Conservation (phyloP, 179 eudicot genomes). For the Spergularia azorica region DNA sequence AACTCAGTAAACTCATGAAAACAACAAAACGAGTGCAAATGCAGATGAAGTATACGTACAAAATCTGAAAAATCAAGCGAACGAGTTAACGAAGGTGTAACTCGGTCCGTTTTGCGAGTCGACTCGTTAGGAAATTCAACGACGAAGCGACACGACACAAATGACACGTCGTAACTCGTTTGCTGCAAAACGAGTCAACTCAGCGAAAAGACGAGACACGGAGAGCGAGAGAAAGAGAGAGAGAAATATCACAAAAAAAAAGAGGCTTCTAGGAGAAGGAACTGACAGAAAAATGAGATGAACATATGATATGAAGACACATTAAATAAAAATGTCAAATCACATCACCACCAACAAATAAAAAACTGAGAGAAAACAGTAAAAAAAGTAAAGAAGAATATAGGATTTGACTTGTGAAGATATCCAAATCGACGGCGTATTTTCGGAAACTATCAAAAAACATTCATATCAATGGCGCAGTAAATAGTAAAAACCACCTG, state of each 20-base stretch:
- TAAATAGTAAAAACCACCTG: not conserved
- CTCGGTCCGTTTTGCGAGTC: too few relatives aligned
- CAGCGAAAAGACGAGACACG: not conserved
- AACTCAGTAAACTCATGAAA: too few relatives aligned
- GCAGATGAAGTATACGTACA: too few relatives aligned
- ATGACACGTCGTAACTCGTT: not conserved
- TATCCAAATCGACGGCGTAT: conserved; percentile 24
- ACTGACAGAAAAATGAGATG: not conserved
- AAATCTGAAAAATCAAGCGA: too few relatives aligned
- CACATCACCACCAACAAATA: conserved; percentile 7
- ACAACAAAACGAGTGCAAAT: too few relatives aligned
- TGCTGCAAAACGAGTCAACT: not conserved
- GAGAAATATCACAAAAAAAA: not conserved
- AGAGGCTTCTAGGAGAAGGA: conserved; percentile 10
- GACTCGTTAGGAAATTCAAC: too few relatives aligned
- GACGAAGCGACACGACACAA: too few relatives aligned
- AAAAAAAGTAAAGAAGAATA: conserved; percentile 4
- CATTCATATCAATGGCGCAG: not conserved
- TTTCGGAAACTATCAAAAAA: conserved; percentile 15
- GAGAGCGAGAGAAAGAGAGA: not conserved
- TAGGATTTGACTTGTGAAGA: conserved; percentile 21
- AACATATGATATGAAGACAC: not conserved
- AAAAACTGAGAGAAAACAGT: not conserved
- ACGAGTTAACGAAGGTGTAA: too few relatives aligned
- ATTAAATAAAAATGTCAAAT: conserved; percentile 11